Evolutionary conservation across 2,329 filamentous ascomycete species (phyloP), one percentile per base, ranked within the genome.

Genomic region (Alternaria angustiovoidea): DNA sequence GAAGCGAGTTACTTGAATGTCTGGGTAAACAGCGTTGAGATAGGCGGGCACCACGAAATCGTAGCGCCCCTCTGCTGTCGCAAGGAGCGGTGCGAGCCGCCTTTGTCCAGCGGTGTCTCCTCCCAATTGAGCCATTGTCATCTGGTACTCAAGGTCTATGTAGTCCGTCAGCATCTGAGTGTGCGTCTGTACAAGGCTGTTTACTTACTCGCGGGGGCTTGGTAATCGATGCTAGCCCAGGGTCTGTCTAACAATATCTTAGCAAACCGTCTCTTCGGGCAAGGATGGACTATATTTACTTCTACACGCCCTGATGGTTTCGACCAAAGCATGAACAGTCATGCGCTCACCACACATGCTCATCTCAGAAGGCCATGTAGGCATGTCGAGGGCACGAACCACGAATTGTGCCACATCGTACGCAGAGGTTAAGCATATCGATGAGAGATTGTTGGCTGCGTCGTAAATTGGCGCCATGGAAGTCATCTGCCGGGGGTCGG

Each of bases 341-440:
- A 90, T 80, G 6, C 87, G 81, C 54, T 91, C 88, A n/a, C 90
- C 89, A 49, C 84, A 83, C 84, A 93, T 88, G 39, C 84, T 85
- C 73, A 91, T 88, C 72, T 93, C 90, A 6, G 78, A 76, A 3
- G 89, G 89, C 91, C 91, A 94, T 18, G 75, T 82, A 7, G 81
- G 79, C 41, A 92, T 77, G 46, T 91, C 88, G 30, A 92, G 75
- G 14, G 91, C 87, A n/a, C 88, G 86, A 11, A 89, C 88, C 8
- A 93, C 81, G 66, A 91, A 92, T n/a, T 84, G 83, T 24, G 86
- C 91, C 5, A 92, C 86, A 69, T 94, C 91, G 63, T 87, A 82
- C 16, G 88, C 86, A 5, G 89, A 89, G 2, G 89, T 93, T 81
- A 93, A 80, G 66, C 86, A 89, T 6, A 93, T 78, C 7, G 56